Evolutionary conservation across 139 green algal species (phyloP), one percentile per base, ranked within the genome.

Genomic region (Coelastrella sp.): DNA sequence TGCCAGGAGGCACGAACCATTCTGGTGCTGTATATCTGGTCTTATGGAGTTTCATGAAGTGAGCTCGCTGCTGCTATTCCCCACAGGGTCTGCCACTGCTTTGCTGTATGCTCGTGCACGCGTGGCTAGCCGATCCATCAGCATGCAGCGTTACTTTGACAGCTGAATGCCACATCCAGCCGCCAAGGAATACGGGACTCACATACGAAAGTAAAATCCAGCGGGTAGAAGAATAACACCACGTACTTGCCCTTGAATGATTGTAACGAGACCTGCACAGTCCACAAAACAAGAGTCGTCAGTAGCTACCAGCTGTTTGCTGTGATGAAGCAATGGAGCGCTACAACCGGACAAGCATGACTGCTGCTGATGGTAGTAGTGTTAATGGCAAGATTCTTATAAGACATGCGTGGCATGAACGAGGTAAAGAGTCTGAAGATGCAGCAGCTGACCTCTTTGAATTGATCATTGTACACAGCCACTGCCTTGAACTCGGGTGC

Each of bases 401-500:
- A 70, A 9, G 5, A 17, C 12, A 17, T 70, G 63, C 4, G 12
- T 70, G 63, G 63, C 63, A 70, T 6, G 15, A 17, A 70, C 63
- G 63, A 70, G 63, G 63, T 17, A 70, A 22, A 14, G 15, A 70
- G 12, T 12, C 3, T 22, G 12, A 7, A n/a, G 75, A 9, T 82
- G 75, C 75, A 82, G 75, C 78, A 59, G 78, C 78, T 84, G 15
- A 87, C 82, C 27, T 87, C 82, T 17, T 66, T 87, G 82, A 87
- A 79, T 27, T 87, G 49, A 49, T 87, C 82, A 27, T 83, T 61
- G 78, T 83, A 63, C 6, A 83, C 78, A n/a, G 78, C 78, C 10
- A 83, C 78, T 58, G 81, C 90, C 90, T 17, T 93, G 88, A 76
- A 90, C 83, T 27, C 87, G 81, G 76, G 91, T 86, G 15, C 82